A percentile compares a stretch with the other conserved stretches of the same genome.
Conservation (phyloP, 129 eudicot species). For the Arctium lappa region DNA sequence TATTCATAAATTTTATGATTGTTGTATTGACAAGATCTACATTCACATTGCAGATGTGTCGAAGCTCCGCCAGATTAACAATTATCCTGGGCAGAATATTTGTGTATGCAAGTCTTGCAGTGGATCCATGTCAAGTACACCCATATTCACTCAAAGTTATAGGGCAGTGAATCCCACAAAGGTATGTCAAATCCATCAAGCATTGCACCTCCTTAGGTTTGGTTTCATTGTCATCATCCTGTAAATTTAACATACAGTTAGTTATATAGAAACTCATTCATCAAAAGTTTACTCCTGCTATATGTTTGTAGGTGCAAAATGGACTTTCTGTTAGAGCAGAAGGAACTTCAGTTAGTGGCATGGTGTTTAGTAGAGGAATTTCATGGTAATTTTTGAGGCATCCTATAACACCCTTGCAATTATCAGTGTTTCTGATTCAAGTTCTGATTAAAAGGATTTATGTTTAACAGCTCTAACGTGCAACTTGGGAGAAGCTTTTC, state of each 20-base stretch:
- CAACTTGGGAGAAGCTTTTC: slow-evolving; percentile 54
- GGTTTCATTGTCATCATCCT: slow-evolving; percentile 13
- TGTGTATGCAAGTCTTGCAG: slow-evolving; percentile 42
- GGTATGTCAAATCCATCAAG: slow-evolving; percentile 25
- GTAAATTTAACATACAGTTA: slow-evolving; percentile 7
- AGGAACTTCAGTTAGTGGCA: slow-evolving; percentile 32
- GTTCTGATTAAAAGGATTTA: slow-evolving; percentile 14
- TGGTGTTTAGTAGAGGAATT: slow-evolving; percentile 42
- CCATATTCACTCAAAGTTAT: slow-evolving; percentile 33
- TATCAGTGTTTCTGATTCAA: slow-evolving; percentile 1
- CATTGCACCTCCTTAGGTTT: not conserved
- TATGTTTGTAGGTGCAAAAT: slow-evolving; percentile 23
- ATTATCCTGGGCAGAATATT: slow-evolving; percentile 30
- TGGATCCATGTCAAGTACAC: slow-evolving; percentile 31
- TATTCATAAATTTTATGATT: not conserved
- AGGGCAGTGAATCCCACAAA: slow-evolving; percentile 37
- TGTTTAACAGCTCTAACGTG: slow-evolving; percentile 45
- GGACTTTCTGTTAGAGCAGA: slow-evolving; percentile 32
- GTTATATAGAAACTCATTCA: not conserved
- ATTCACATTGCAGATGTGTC: slow-evolving; percentile 34
- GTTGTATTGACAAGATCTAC: not conserved
- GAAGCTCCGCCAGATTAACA: slow-evolving; percentile 33
- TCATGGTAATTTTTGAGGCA: slow-evolving; percentile 37
- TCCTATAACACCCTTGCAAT: not conserved
- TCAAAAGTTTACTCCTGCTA: not conserved